These are phyloP conservation scores for Elongisporangium anandrum DNA, from an alignment of 352 stramenopile species.

Conservation along the genomic window DNA sequence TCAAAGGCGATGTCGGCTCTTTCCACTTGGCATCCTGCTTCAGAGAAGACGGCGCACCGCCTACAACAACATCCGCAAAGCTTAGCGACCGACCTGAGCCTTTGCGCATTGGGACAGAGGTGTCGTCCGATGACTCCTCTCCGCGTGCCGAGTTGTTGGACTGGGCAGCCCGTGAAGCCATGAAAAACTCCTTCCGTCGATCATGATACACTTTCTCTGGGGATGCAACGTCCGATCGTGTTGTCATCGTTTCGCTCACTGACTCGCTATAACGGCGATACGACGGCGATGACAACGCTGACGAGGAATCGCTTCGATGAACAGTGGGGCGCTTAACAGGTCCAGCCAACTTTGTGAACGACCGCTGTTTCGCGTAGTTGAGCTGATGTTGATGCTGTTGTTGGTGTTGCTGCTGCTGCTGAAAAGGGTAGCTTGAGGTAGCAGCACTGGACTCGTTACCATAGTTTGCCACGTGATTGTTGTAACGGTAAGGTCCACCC, in stretches of 20 bases:
- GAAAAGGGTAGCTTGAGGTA: slow-evolving; percentile 17
- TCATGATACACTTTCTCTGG: slow-evolving; percentile 40
- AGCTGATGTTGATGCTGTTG: slow-evolving; percentile 14
- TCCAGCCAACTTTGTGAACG: neutral
- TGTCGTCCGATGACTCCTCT: slow-evolving; percentile 15
- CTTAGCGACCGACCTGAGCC: slow-evolving; percentile 71
- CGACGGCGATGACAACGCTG: neutral
- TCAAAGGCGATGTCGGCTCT: slow-evolving; percentile 38
- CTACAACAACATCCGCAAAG: slow-evolving; percentile 82
- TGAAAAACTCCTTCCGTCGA: slow-evolving; percentile 20
- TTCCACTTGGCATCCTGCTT: slow-evolving; percentile 18
- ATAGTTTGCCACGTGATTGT: slow-evolving; percentile 10
- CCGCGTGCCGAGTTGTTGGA: slow-evolving; percentile 8
- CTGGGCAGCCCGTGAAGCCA: slow-evolving; percentile 4
- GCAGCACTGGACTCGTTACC: slow-evolving; percentile 10
- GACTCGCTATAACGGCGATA: slow-evolving; percentile 68
- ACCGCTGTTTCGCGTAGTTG: slow-evolving; percentile 1
- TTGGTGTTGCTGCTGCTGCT: slow-evolving; percentile 26
- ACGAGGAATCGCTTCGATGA: neutral
- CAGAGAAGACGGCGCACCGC: slow-evolving; percentile 25
- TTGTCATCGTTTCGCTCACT: slow-evolving; percentile 64
- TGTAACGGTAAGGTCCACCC: slow-evolving; percentile 20
- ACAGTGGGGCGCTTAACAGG: neutral
- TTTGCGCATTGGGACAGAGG: slow-evolving; percentile 40
- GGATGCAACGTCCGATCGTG: slow-evolving; percentile 42